Conservation (phyloP, 106 monocot genomes). For the Platanthera guangdongensis region DNA sequence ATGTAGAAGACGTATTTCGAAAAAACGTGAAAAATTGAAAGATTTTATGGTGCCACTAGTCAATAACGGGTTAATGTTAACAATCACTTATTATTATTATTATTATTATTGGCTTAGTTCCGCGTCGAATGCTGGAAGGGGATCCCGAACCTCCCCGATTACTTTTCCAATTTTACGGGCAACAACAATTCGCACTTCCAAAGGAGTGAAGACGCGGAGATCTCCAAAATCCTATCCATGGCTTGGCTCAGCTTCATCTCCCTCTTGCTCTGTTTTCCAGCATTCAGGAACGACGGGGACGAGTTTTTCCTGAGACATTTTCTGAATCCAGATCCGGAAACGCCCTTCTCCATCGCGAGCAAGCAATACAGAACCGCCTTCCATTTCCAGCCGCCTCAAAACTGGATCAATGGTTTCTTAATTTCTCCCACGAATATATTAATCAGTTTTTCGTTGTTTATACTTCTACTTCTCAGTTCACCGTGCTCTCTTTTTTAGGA, state of each 20-base stretch:
- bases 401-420: conserved; percentile 30
- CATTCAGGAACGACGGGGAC: not conserved
- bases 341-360: not conserved
- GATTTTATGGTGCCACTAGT: too few relatives aligned
- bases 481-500: not conserved
- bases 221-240: not conserved
- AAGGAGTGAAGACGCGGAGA: not conserved
- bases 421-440: not conserved
- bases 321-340: not conserved
- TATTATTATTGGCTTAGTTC: too few relatives aligned
- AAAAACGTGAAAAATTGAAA: too few relatives aligned
- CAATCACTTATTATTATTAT: too few relatives aligned
- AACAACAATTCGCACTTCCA: not conserved
- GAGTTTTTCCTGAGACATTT: not conserved
- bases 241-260: not conserved
- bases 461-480: not conserved
- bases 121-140: too few relatives aligned
- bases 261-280: not conserved
- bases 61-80: too few relatives aligned
- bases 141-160: too few relatives aligned
- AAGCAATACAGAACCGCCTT: conserved; percentile 25
- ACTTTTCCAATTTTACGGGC: not conserved
- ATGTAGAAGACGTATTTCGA: too few relatives aligned
- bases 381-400: conserved; percentile 34
- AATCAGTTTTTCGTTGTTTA: too few relatives aligned